Evolutionary conservation across 2,329 filamentous ascomycete genomes (phyloP), one percentile per base, ranked within the genome.

Genomic region (Lecanosticta acicola): DNA sequence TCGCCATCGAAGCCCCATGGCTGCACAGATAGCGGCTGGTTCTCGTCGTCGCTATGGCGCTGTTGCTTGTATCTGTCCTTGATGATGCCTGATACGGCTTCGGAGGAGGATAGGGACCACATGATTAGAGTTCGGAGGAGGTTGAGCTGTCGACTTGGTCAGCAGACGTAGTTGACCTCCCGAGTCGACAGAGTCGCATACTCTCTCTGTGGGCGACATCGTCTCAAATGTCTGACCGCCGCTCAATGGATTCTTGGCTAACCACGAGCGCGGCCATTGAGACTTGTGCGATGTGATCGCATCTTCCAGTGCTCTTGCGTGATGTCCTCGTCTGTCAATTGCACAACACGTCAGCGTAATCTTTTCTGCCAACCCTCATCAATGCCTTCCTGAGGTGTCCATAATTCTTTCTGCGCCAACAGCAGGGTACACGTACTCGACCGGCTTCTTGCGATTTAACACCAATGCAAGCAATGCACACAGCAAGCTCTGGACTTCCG

Each of bases 401-500:
- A 14, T 39, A n/a, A n/a, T 11, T 37, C 32, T 26, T 43, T 43
- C 32, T 2, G 14, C 21, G 10, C 41, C 10, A 11, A 9, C 33
- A 17, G 17, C 14, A 19, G 32, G 63, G 53, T 53, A 51, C 56
- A 73, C 88, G 69, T 80, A 97, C 93, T 98, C 95, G 65, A 97
- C 87, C 71, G 95, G 90, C 67, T 98, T 95, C 75, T 98, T 97
- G 68, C 93, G 84, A 69, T 98, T 98, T 61, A 98, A 76, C 45
- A 96, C 80, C 59, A 98, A 75, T 24, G 86, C 84, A 36, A 98
- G 74, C 55, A 98, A 71, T 52, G 89, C 89, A 73, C 94, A 98
- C 19, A 98, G 75, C 48, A 98, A 81, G 57, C 83, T 79, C 72
- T 97, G 91, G 38, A 87, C 83, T 62, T 90, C 84, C 61, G 94